Percentiles rank a stretch among this genome's conserved stretches.
Evolutionary conservation across 2,329 filamentous ascomycete species (phyloP).

Genomic region (Camptophora hylomeconis): DNA sequence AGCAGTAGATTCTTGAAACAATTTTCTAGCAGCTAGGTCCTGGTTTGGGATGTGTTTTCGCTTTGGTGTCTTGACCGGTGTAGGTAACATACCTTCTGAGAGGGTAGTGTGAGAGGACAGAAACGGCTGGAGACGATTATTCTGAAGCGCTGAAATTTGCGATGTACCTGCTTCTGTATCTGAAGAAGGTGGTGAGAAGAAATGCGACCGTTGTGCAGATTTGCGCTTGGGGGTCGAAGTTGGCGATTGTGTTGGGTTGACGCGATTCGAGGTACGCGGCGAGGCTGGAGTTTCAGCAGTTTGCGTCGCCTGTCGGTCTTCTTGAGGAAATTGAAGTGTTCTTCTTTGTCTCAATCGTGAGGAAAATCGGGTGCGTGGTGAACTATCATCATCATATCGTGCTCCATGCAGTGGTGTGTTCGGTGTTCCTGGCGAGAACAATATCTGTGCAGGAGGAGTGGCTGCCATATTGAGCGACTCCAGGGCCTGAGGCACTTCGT

Average conservation of each 20-base stretch:
- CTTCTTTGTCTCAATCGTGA: no score
- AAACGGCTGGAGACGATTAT: slow-evolving; percentile 17
- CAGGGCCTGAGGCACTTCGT: no score
- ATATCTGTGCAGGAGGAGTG: slow-evolving; percentile 28
- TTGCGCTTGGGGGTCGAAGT: slow-evolving; percentile 15
- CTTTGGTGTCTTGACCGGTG: slow-evolving; percentile 48
- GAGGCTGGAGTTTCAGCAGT: no score
- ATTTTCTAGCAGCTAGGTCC: slow-evolving; percentile 38
- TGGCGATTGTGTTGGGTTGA: slow-evolving; percentile 14
- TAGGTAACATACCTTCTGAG: slow-evolving; percentile 40
- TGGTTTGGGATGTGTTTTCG: slow-evolving; percentile 37
- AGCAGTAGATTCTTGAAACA: slow-evolving; percentile 37
- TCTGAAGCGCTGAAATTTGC: slow-evolving; percentile 12
- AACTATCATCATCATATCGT: slow-evolving; percentile 30
- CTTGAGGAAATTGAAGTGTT: no score
- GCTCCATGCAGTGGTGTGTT: slow-evolving; percentile 33
- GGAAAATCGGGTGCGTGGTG: no score
- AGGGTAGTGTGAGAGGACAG: slow-evolving; percentile 19
- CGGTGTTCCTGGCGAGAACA: slow-evolving; percentile 22
- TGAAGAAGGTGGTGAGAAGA: slow-evolving; percentile 14
- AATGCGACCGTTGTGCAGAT: slow-evolving; percentile 10
- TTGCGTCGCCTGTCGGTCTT: no score
- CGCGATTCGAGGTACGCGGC: no score
- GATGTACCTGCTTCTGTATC: slow-evolving; percentile 4
- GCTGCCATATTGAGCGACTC: slow-evolving; percentile 25